A percentile compares a stretch with the other conserved stretches of the same genome.
phyloP scores from a whole-genome alignment of 2,329 filamentous ascomycete species.

The Knufia fluminis region DNA sequence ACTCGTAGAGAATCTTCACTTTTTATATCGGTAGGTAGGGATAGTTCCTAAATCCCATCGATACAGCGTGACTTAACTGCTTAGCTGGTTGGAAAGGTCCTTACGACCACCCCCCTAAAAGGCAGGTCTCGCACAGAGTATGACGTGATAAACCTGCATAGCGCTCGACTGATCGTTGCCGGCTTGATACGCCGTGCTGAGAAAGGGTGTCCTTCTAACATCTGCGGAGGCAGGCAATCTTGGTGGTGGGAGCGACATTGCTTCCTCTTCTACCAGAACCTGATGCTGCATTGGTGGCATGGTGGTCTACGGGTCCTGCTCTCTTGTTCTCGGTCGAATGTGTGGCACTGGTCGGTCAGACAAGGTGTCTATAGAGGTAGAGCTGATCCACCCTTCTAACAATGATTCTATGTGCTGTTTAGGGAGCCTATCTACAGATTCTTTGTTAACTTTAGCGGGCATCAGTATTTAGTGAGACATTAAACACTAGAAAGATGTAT shows the following conservation, averaged over 20 bases:
- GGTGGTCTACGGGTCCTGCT: constrained; percentile 3
- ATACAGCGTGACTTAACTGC: not conserved
- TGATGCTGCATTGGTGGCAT: constrained; percentile 1
- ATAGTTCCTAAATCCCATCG: not conserved
- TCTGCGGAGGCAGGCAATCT: constrained; percentile 2
- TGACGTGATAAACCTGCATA: no score
- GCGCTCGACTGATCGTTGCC: no score
- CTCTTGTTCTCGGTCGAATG: constrained; percentile 2
- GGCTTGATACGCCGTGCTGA: constrained; percentile 1
- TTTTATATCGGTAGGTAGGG: not conserved
- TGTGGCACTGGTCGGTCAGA: not conserved
- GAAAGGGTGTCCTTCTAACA: constrained; percentile 3
- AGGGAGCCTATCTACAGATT: constrained; percentile 1
- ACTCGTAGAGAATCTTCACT: not conserved
- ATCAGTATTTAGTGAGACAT: constrained; percentile 4
- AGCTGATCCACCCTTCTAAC: not conserved
- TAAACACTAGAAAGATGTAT: constrained; percentile 2
- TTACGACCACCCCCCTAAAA: no score
- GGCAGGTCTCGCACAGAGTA: no score
- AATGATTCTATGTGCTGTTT: not conserved
- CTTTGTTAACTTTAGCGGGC: constrained; percentile 1
- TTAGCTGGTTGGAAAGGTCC: constrained; percentile 3
- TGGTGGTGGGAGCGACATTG: constrained; percentile 2
- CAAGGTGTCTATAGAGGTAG: constrained; percentile 2
- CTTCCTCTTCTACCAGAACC: constrained; percentile 2